Evolutionary conservation across 257 asterid genomes (phyloP).

Genomic region (Thymus quinquecostatus): DNA sequence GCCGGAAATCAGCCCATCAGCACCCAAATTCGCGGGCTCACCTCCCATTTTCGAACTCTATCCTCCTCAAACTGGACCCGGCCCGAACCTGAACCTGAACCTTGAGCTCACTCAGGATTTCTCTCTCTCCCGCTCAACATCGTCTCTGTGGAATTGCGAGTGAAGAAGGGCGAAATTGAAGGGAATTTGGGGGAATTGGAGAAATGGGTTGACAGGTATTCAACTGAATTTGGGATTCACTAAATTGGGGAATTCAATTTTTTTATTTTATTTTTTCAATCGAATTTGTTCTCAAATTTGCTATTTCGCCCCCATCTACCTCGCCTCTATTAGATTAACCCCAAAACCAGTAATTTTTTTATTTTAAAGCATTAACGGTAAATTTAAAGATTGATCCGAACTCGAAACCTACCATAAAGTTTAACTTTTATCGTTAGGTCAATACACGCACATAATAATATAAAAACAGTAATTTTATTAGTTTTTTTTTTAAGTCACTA

Average conservation of each 20-base stretch:
- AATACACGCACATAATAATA: too few species aligned
- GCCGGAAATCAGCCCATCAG: constrained; percentile 22
- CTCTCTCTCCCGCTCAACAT: constrained; percentile 6
- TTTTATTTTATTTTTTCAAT: too few species aligned
- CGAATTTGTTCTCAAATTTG: too few species aligned
- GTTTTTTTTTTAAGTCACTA: too few species aligned
- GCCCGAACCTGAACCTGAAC: neutral
- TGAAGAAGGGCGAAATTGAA: neutral
- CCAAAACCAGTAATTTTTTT: too few species aligned
- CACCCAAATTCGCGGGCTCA: constrained; percentile 6
- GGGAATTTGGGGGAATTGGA: neutral
- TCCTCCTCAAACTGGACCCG: constrained; percentile 5
- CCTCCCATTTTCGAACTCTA: neutral
- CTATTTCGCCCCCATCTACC: too few species aligned
- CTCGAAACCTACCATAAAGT: too few species aligned
- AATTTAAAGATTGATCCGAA: too few species aligned
- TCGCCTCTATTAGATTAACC: too few species aligned
- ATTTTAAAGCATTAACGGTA: too few species aligned
- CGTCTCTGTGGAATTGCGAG: neutral
- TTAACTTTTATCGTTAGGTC: too few species aligned
- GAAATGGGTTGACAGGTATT: constrained; percentile 4
- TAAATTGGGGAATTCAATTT: neutral
- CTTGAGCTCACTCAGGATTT: neutral
- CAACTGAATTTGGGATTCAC: constrained; percentile 4
- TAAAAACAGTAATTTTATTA: too few species aligned